Percentiles rank a stretch among this genome's conserved stretches.
These are phyloP conservation scores for Ilex paraguariensis DNA, from an alignment of 305 asterid genomes.

Conservation along the genomic window DNA sequence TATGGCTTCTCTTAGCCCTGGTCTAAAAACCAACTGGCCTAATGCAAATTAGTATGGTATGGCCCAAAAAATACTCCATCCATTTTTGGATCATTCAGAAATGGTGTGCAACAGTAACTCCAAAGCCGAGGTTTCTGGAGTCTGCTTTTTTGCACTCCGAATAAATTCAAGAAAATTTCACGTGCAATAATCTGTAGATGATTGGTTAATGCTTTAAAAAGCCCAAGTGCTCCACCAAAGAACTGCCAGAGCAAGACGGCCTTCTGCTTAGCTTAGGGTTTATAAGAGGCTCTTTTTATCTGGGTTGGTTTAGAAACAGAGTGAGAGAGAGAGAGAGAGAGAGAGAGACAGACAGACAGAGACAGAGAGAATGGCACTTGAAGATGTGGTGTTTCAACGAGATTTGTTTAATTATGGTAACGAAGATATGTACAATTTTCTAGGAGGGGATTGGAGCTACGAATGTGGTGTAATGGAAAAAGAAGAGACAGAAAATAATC, in stretches of 20 bases:
- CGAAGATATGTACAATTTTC: slow-evolving; percentile 8
- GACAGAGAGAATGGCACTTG: slow-evolving; percentile 22
- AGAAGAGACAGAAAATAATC: neutral
- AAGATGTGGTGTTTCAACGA: slow-evolving; percentile 27
- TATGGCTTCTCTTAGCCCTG: too few species aligned
- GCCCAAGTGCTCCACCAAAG: slow-evolving; percentile 7
- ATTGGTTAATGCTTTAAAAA: slow-evolving; percentile 11
- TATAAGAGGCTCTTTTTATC: neutral
- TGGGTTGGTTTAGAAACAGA: neutral
- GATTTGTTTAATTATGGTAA: slow-evolving; percentile 5
- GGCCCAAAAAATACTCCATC: too few species aligned
- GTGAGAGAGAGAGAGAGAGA: neutral
- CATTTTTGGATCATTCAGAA: too few species aligned
- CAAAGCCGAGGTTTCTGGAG: too few species aligned
- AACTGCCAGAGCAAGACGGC: neutral
- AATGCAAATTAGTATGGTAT: too few species aligned
- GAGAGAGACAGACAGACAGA: neutral
- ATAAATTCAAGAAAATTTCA: slow-evolving; percentile 11
- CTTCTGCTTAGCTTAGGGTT: neutral
- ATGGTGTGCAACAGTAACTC: too few species aligned
- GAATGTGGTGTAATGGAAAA: slow-evolving; percentile 11
- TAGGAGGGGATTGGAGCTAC: slow-evolving; percentile 15
- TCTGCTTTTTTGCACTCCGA: neutral
- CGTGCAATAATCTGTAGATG: slow-evolving; percentile 16
- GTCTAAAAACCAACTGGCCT: too few species aligned